phyloP scores from a whole-genome alignment of 2,329 filamentous ascomycete genomes.

The Neofusicoccum kwambonambiense region DNA sequence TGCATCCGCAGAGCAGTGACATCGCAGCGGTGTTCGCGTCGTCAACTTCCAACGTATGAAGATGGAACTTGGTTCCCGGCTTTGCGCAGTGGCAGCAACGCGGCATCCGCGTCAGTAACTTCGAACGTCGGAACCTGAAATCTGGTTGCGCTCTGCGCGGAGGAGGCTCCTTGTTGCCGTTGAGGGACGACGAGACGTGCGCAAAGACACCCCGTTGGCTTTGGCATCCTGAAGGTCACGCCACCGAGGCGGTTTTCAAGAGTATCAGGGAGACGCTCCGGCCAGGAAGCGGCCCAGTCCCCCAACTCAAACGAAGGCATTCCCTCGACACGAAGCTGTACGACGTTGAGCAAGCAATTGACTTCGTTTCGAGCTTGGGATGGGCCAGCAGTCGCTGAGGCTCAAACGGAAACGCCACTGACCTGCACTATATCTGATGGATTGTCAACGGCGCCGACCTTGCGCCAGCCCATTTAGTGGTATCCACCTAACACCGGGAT shows the following conservation, averaged over 20 bases:
- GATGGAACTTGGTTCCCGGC: conserved; percentile 10
- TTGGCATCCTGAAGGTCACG: neutral
- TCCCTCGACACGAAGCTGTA: neutral
- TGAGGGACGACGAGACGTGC: neutral
- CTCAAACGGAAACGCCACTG: neutral
- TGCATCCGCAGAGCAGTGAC: neutral
- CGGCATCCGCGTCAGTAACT: conserved; percentile 7
- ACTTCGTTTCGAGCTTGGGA: neutral
- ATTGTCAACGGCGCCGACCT: neutral
- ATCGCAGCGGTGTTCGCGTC: neutral
- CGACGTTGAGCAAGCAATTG: neutral
- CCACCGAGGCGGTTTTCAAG: neutral
- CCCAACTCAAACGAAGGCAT: neutral
- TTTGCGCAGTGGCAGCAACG: conserved; percentile 2
- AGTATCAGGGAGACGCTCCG: neutral
- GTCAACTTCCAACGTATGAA: conserved; percentile 12
- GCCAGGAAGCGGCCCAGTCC: neutral
- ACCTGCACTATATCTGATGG: neutral
- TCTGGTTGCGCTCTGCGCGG: conserved; percentile 14
- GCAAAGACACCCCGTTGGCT: conserved; percentile 1
- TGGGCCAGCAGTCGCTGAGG: neutral
- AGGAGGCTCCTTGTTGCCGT: neutral
- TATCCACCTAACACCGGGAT: neutral
- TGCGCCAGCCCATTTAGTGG: neutral
- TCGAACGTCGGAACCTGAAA: conserved; percentile 8